Base-by-base conservation (phyloP, 805 yeast species). In the Myxozyma neglecta region DNA sequence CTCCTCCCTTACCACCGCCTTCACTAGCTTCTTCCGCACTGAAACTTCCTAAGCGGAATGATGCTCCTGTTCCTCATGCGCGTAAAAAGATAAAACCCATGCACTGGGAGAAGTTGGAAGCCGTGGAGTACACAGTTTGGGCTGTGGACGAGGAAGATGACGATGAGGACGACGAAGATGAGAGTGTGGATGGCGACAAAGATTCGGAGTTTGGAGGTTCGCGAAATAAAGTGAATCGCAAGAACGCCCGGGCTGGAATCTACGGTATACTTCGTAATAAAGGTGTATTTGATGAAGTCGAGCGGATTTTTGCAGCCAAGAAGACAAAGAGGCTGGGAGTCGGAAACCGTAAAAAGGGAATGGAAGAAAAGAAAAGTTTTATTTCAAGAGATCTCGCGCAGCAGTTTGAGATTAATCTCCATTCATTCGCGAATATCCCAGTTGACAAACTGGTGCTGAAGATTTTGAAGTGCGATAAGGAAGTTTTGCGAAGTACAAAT, bases 401-500 rank as follows among this genome's bases (percentile, higher is more conserved):
- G 72, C 97, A 90, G 69, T 91, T 94, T 77, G 97, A 96, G 44
- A 94, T 94, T 71, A 92, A 93, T 71, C 79, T 94, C 56, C 98
- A 94, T 72, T 81, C 85, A 77, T 90, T 85, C 74, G 80, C 90
- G 5, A 77, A 77, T 46, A 66, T 83, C 24, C 68, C 86, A 0
- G 96, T 87, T 43, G 84, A 81, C 5, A 88, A 83, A 47, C 79
- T 93, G 35, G 86, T 93, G 7, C 56, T 68, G n/a, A 87, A 86
- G 71, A 83, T 94, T 8, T 76, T 94, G 63, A 82, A 80, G 50
- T 94, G 99, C 76, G 88, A 89, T 57, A 77, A 77, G 24, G 92
- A 87, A 9, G 82, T 93, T 8, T 64, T 93, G 57, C 81, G 81
- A 18, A 89, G 86, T 61, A 75, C 81, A 13, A 88, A 90, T 59